Base-by-base conservation (phyloP, 2,329 filamentous ascomycete genomes). In the Exophiala aquamarina region DNA sequence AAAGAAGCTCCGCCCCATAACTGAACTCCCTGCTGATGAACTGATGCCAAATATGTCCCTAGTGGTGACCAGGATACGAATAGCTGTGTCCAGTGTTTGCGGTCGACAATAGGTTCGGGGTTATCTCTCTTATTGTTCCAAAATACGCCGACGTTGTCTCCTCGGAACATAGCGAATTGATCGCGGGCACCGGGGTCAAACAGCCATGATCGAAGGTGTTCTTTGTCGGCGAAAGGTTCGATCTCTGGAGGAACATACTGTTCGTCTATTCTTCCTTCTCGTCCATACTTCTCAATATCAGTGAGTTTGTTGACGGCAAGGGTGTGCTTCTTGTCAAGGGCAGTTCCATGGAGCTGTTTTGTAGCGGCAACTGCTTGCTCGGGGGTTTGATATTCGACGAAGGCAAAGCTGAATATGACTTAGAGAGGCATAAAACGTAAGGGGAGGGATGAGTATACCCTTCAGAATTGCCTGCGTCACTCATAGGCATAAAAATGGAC, bases 1-100 rank as follows among this genome's bases (percentile, higher is more conserved):
- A 94, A 98, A 15, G 86, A 87, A 46, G 83, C 75, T 43, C 93
- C 93, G 50, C 90, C 93, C 93, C 93, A 98, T 47, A 98, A 84
- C 71, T 97, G 92, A 29, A 97, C 90, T 78, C 93, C 93, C 70
- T 96, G 91, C 17, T 86, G 84, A 72, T 98, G 93, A 63, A 97
- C 89, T 10, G 92, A 97, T 49, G 91, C 92, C 55, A 98, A 81
- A 71, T 83, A 98, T 45, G 92, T 97, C 59, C 93, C 93, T 58
- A 88, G 83, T 34, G 93, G 93, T 46, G 93, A 97, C 93, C 93
- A 98, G 73, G 95, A 89, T 41, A 98, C 86, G 66, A 98, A 98
- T 29, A 89, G 89, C 71, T 98, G 93, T 51, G 93, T 98, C 93
- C 93, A 98, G 77, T 94, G 88, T 63, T 87, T 84, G 59, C 93